Base-by-base conservation (phyloP, 768 basidiomycete genomes). In the Rhizopogon rudus region DNA sequence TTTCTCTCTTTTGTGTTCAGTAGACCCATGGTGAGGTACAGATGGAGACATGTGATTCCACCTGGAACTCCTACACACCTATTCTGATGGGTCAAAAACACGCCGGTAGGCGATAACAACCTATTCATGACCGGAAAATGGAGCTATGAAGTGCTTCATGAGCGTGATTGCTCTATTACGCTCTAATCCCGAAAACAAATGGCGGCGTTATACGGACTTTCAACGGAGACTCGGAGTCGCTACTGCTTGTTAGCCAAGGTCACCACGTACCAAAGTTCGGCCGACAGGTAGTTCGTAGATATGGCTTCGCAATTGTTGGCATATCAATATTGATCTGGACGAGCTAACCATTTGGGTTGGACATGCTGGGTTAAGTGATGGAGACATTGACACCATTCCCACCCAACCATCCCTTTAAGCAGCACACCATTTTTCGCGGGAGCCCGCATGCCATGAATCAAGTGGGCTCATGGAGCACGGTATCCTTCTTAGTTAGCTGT, bases 41-140 rank as follows among this genome's bases (percentile, higher is more conserved):
- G 22, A 16, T 40, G 31, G 60, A 67, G 57, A 63, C 79, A 80
- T 79, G 78, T 81, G 79, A 79, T 80, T 75, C 65, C 64, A 40
- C 25, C 51, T 61, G 60, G 59, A 42, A 60, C 33, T 44, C 37
- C 37, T 29, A 14, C 50, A 37, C 51, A 40, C 10, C 25, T 17
- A 29, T 17, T 8, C n/a, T 25, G 25, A 40, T 35, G 49, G 28
- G 25, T 16, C 22, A 44, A 45, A 51, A 37, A 29, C 44, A 56
- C 12, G 17, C 29, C 12, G 17, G n/a, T 6, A 13, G 10, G 31
- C 31, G 46, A 48, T 14, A 14, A 46, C 10, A 8, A 20, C 31
- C 35, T 13, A 17, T 17, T 22, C 20, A 22, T 20, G 40, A 40
- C 40, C 12, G 40, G 40, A 25, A 14, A 40, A 39, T 31, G 33